Evolutionary conservation across 2,329 filamentous ascomycete genomes (phyloP), one percentile per base, ranked within the genome.

Genomic region (Colletotrichum lentis): DNA sequence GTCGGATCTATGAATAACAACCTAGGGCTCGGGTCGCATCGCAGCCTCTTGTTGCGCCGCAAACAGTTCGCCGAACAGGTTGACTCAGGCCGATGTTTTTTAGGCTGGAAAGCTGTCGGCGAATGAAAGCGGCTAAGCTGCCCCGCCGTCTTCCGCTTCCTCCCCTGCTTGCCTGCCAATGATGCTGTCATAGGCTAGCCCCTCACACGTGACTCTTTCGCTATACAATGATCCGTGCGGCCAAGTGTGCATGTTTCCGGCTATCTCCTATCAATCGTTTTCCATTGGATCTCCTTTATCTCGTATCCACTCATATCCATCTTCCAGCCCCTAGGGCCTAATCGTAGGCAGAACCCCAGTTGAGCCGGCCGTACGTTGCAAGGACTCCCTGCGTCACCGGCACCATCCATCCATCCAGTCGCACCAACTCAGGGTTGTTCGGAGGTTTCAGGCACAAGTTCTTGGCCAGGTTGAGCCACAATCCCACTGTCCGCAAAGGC

Each of bases 41-140:
- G 46, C 53, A 54, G 37, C 37, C 53, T 62, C 24, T 58, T 43
- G 27, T 39, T 52, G 44, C 52, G 37, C 31, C 43, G 59, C 52
- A 63, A 31, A 57, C 31, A 37, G 10, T 10, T 27, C 20, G 20
- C n/a, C n/a, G n/a, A n/a, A n/a, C 8, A 43, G 46, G 49, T 69
- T 66, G 66, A 69, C 66, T 69, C 66, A 69, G 66, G 66, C 66
- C 66, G 66, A 61, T 39, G 49, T 59, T 64, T 64, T 55, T 58
- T 41, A 54, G 44, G 10, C 11, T n/a, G n/a, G 44, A 46, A 46
- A 22, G n/a, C n/a, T 12, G 44, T 8, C 31, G 61, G 62, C 66
- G 66, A 69, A 69, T 66, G 62, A 65, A 69, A 66, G 39, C 46
- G 31, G 55, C 43, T 44, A 60, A 52, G 20, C 55, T 56, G 56